phyloP scores from a whole-genome alignment of 768 basidiomycete genomes.

The Trametes elegans region DNA sequence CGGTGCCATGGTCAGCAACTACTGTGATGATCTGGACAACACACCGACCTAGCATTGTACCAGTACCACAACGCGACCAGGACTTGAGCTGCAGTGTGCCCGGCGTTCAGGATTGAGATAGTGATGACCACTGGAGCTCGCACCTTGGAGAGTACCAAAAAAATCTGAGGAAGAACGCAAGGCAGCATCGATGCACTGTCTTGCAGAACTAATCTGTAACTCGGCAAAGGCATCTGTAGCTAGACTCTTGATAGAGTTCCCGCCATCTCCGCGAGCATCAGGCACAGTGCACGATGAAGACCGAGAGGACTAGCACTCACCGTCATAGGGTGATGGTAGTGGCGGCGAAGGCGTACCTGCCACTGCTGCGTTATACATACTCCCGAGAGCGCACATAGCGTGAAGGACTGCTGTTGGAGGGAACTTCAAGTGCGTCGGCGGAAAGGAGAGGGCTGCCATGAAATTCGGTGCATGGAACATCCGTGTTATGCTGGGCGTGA shows the following conservation, averaged over 20 bases:
- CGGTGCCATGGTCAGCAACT: neutral
- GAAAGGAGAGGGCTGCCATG: conserved; percentile 57
- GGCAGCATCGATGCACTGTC: conserved; percentile 45
- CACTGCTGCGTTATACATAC: conserved; percentile 71
- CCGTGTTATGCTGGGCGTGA: conserved; percentile 70
- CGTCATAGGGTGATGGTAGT: neutral
- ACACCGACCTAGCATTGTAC: conserved; percentile 56
- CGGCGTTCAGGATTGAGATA: neutral
- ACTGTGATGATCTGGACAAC: neutral
- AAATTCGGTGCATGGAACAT: conserved; percentile 70
- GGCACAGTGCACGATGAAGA: too few relatives aligned
- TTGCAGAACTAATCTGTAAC: conserved; percentile 56
- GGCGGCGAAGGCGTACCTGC: conserved; percentile 46
- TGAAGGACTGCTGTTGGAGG: conserved; percentile 72
- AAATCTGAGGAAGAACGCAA: conserved; percentile 52
- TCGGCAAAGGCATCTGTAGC: conserved; percentile 63
- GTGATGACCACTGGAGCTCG: neutral
- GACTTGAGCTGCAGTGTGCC: conserved; percentile 45
- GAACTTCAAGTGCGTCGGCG: conserved; percentile 70
- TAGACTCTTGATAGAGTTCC: conserved; percentile 42
- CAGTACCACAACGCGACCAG: conserved; percentile 74
- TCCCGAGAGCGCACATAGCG: conserved; percentile 82
- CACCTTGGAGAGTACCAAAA: conserved; percentile 64
- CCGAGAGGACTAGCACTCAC: too few relatives aligned
- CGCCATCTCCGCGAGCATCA: conserved; percentile 27